These are phyloP conservation scores for Phytophthora ramorum DNA, from an alignment of 352 stramenopile species.

Conservation along the genomic window DNA sequence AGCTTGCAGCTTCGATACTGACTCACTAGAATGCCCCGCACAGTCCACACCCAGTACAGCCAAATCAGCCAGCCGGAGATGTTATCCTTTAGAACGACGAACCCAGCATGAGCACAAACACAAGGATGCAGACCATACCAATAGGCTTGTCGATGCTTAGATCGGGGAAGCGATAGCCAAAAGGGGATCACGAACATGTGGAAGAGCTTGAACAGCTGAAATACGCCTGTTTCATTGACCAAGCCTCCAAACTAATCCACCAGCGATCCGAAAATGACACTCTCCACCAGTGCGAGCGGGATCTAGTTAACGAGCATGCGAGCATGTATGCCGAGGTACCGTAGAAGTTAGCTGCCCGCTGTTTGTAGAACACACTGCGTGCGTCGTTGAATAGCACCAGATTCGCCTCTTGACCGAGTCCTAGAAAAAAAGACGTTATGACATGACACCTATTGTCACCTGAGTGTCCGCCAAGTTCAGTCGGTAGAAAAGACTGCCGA, in stretches of 20 bases:
- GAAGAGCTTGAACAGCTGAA: conserved; percentile 3
- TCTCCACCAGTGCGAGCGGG: neutral
- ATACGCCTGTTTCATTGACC: neutral
- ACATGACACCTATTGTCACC: conserved; percentile 63
- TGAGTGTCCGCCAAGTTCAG: conserved; percentile 16
- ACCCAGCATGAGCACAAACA: conserved; percentile 41
- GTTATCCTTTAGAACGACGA: conserved; percentile 28
- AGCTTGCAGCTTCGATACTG: conserved; percentile 29
- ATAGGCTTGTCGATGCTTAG: conserved; percentile 10
- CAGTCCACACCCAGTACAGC: conserved; percentile 11
- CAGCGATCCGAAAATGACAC: conserved; percentile 11
- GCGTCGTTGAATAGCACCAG: conserved; percentile 78
- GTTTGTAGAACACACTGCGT: conserved; percentile 25
- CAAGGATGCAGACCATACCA: conserved; percentile 30
- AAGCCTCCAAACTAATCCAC: conserved; percentile 8
- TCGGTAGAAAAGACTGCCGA: conserved; percentile 30
- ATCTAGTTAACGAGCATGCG: conserved; percentile 4
- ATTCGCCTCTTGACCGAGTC: conserved; percentile 71
- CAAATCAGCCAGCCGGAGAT: conserved; percentile 35
- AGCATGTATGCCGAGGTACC: neutral
- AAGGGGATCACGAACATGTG: conserved; percentile 3
- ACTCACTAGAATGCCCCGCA: conserved; percentile 31
- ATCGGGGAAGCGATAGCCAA: conserved; percentile 1
- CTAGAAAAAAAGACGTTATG: conserved; percentile 77
- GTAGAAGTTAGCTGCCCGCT: conserved; percentile 11